A percentile compares a stretch with the other conserved stretches of the same genome.
These are phyloP conservation scores for Pleurotus cornucopiae DNA, from an alignment of 768 basidiomycete genomes.

Conservation along the genomic window DNA sequence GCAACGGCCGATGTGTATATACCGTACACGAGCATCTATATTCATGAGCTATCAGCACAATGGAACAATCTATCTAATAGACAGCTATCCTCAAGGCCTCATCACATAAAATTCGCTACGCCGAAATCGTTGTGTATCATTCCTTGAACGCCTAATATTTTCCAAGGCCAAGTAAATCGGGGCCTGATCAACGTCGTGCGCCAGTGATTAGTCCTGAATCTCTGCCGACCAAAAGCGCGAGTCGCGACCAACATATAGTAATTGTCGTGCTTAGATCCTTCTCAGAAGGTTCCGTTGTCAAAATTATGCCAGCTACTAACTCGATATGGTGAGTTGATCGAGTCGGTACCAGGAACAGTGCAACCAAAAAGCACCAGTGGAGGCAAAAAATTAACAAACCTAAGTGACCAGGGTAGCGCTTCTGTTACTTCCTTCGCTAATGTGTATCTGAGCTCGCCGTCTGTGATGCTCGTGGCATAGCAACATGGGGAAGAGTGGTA, in stretches of 20 bases:
- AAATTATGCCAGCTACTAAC: background rate
- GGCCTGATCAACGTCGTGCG: no score
- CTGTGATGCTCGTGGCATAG: background rate
- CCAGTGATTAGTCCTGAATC: no score
- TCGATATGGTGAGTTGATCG: conserved; percentile 15
- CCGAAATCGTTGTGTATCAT: no score
- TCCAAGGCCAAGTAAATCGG: no score
- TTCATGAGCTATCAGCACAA: background rate
- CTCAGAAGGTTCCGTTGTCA: conserved; percentile 8
- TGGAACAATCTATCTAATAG: background rate
- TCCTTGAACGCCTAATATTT: no score
- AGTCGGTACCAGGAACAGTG: conserved; percentile 15
- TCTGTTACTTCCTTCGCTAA: background rate
- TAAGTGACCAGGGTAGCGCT: conserved; percentile 1
- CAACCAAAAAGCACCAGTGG: conserved; percentile 11
- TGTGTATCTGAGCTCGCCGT: background rate
- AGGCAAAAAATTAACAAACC: background rate
- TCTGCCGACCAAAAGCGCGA: background rate
- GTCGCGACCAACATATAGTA: background rate
- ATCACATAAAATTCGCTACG: no score
- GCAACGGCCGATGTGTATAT: background rate
- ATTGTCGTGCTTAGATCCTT: no score
- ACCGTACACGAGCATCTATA: no score
- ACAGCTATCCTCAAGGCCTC: background rate
- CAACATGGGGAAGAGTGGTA: background rate